A percentile compares a stretch with the other conserved stretches of the same genome.
Evolutionary conservation across 2,329 filamentous ascomycete species (phyloP).

Genomic region (Diaporthe vexans): DNA sequence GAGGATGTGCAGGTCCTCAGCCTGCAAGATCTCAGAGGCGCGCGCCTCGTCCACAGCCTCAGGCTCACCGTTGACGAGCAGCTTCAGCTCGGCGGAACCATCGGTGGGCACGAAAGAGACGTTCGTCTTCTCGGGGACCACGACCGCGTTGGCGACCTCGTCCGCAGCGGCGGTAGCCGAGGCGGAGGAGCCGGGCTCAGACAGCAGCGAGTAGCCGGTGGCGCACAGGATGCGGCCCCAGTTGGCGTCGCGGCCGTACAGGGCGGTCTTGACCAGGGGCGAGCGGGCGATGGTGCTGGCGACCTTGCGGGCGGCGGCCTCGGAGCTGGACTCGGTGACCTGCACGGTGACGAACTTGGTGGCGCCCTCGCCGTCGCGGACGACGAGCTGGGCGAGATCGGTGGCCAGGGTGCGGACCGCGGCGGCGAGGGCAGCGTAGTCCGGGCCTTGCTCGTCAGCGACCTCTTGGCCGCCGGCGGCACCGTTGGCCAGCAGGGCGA

Average conservation of each 20-base stretch:
- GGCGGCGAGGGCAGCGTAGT: conserved; percentile 78
- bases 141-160: conserved; percentile 70
- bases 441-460: conserved; percentile 63
- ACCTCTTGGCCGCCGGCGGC: conserved; percentile 82
- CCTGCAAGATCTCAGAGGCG: conserved; percentile 82
- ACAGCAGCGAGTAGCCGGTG: conserved; percentile 82
- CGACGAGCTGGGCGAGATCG: conserved; percentile 90
- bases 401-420: conserved; percentile 84
- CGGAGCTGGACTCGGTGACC: conserved; percentile 79
- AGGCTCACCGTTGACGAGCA: conserved; percentile 85
- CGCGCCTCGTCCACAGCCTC: conserved; percentile 82
- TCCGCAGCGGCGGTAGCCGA: conserved; percentile 74
- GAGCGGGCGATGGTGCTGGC: conserved; percentile 91
- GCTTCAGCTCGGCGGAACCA: conserved; percentile 81
- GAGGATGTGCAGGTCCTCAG: conserved; percentile 84
- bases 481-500: conserved; percentile 80
- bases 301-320: conserved; percentile 81
- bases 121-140: conserved; percentile 78
- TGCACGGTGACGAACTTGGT: conserved; percentile 98
- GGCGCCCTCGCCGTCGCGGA: conserved; percentile 95
- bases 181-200: conserved; percentile 67
- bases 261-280: conserved; percentile 94
- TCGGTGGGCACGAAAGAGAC: conserved; percentile 85
- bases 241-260: conserved; percentile 98
- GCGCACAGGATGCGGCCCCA: conserved; percentile 98